Base-by-base conservation (phyloP, 371 early-diverging fungal species). In the Haplosporangium sp. region DNA sequence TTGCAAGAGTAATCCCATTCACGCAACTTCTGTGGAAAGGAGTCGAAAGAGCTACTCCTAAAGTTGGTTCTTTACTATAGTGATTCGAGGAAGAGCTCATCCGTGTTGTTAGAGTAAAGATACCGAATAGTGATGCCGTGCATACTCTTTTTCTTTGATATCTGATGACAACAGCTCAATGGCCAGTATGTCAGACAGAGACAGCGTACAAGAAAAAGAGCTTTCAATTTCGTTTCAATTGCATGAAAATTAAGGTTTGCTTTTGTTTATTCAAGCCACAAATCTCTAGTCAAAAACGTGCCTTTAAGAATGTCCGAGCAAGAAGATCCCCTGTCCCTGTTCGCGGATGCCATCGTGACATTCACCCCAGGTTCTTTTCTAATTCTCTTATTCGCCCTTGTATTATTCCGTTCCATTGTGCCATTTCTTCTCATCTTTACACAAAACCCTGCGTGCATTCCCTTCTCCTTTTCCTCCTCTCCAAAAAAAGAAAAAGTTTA, bases 181-280 rank as follows among this genome's bases (percentile, higher is more conserved):
- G 27, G 1, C 27, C 1, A 27, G 27, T 27, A 27, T 27, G 27
- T 27, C 27, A 27, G 27, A 1, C 1, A 27, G 27, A 27, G 27
- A 27, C 1, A 27, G 27, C 27, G 27, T 27, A 27, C 27, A 27
- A 27, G 27, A 27, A 27, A 1, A 27, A 27, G 27, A 27, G 27
- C 27, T 27, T 27, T 27, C 27, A 27, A 27, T 27, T 27, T 0
- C 27, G 27, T 27, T 27, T 27, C 27, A 27, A 27, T 27, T 27
- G 1, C 27, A 27, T 27, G 27, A 50, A 50, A 17, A 17, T 50
- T 11, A 17, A 15, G 15, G 7, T 50, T 50, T 50, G 19, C 7
- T 53, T 53, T 53, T 53, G 53, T 20, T 53, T 53, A 27, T 53
- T 5, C 53, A 53, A 53, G 53, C 53, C 53, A 53, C 53, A 53